Evolutionary conservation across 495 filamentous ascomycete species (phyloP).

Genomic region (Halenospora varia): DNA sequence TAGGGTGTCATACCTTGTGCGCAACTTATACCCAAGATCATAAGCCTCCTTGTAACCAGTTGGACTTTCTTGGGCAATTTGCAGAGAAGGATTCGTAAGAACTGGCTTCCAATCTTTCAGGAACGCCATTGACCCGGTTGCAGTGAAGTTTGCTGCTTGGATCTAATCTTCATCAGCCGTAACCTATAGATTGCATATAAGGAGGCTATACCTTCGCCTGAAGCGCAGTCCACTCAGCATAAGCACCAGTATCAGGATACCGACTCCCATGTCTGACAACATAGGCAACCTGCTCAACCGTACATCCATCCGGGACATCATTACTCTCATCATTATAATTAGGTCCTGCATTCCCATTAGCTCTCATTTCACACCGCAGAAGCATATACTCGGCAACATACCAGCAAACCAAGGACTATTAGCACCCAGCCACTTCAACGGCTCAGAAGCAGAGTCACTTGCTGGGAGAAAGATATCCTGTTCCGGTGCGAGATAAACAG

Average conservation of each 20-base stretch:
- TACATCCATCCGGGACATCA: constrained; percentile 44
- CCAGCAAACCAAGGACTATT: constrained; percentile 53
- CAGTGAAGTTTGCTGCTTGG: constrained; percentile 40
- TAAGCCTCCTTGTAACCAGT: constrained; percentile 53
- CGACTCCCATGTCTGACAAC: constrained; percentile 52
- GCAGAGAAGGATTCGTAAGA: constrained; percentile 39
- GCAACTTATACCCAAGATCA: constrained; percentile 34
- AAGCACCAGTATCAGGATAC: constrained; percentile 51
- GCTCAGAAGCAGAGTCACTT: constrained; percentile 31
- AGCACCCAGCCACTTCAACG: constrained; percentile 44
- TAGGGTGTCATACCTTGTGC: constrained; percentile 17
- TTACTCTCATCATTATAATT: constrained; percentile 47
- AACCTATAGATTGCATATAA: neutral
- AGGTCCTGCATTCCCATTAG: constrained; percentile 32
- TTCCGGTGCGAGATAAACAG: constrained; percentile 16
- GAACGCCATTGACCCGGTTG: constrained; percentile 40
- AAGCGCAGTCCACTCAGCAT: constrained; percentile 45
- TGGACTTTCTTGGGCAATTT: constrained; percentile 47
- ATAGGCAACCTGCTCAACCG: constrained; percentile 51
- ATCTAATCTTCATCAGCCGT: constrained; percentile 25
- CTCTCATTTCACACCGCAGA: neutral
- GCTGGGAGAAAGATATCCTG: constrained; percentile 38
- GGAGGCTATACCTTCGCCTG: constrained; percentile 34
- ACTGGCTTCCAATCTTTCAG: constrained; percentile 49
- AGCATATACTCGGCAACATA: constrained; percentile 6